Conservation (phyloP, 2,329 filamentous ascomycete genomes). For the Teratosphaeria viscida region DNA sequence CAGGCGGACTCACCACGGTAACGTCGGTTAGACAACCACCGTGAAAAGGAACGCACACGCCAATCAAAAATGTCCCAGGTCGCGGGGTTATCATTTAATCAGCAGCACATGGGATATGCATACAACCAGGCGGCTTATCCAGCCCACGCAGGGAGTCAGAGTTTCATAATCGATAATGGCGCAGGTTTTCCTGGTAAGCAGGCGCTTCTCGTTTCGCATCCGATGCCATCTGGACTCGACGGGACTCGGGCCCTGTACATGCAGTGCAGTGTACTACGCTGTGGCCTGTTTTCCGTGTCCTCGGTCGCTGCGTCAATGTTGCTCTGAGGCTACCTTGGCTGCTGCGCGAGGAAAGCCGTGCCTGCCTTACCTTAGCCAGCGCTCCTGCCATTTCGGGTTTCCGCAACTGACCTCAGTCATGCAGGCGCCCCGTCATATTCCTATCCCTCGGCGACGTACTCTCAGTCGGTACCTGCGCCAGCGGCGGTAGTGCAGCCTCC, state of each 20-base stretch:
- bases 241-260: not conserved
- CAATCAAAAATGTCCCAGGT: not conserved
- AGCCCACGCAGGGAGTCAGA: not conserved
- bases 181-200: not conserved
- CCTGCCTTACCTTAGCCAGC: not conserved
- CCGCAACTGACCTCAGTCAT: slow-evolving; percentile 1
- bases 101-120: not conserved
- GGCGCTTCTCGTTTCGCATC: not conserved
- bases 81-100: not conserved
- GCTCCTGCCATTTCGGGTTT: not conserved
- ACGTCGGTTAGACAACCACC: not conserved
- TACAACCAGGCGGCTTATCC: not conserved
- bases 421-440: slow-evolving; percentile 10
- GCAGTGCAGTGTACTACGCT: too few relatives aligned
- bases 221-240: not conserved
- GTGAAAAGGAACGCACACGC: not conserved
- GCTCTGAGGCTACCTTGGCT: not conserved
- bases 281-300: not conserved
- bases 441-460: slow-evolving; percentile 30
- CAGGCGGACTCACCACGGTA: not conserved
- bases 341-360: not conserved
- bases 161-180: not conserved
- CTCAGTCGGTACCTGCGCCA: slow-evolving; percentile 25
- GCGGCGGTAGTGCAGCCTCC: slow-evolving; percentile 11
- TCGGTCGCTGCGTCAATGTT: not conserved